Base-by-base conservation (phyloP, 2,329 filamentous ascomycete species). In the Arachnopeziza araneosa region DNA sequence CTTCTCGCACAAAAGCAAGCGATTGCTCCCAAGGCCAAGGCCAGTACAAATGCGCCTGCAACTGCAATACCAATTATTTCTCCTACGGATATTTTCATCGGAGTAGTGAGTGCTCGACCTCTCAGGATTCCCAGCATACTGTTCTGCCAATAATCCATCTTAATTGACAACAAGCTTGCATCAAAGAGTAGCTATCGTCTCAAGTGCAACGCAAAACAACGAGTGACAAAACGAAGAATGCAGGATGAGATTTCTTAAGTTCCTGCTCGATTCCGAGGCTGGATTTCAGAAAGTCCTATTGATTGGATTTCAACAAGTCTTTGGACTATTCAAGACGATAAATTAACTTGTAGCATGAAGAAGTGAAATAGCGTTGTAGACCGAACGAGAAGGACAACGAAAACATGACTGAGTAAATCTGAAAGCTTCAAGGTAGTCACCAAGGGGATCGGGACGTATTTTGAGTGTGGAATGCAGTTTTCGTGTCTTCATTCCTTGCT, bases 11-110 rank as follows among this genome's bases (percentile, higher is more conserved):
- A 54, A 22, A 44, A 17, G 10, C 65, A 52, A 26, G 54, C 55
- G 19, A 61, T 24, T 9, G 49, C 22, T 22, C 54, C 32, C 19
- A 63, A 24, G 4, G 63, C 17, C 5, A 54, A 19, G 5, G 66
- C 56, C 2, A 68, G 26, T 12, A 62, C 10, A 24, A 64, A 1
- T 1, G 60, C 58, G 30, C 60, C 65, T 22, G 60, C 63, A 10
- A 67, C 26, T 23, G 62, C 64, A 17, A 67, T 67, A n/a, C 62
- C 64, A 5, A 67, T 48, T 26, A 67, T 61, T 2, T 57, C 59
- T 14, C 58, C 52, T 14, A 62, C 7, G 19, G 65, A 51, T 8
- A 67, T 24, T 24, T 50, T 61, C 23, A 32, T 49, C 6, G 36
- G 12, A 14, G 12, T 44, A 17, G 17, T 44, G 36, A 17, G 3